A percentile compares a stretch with the other conserved stretches of the same genome.
Conservation (phyloP, 768 basidiomycete genomes). For the Lactifluus echinatus region DNA sequence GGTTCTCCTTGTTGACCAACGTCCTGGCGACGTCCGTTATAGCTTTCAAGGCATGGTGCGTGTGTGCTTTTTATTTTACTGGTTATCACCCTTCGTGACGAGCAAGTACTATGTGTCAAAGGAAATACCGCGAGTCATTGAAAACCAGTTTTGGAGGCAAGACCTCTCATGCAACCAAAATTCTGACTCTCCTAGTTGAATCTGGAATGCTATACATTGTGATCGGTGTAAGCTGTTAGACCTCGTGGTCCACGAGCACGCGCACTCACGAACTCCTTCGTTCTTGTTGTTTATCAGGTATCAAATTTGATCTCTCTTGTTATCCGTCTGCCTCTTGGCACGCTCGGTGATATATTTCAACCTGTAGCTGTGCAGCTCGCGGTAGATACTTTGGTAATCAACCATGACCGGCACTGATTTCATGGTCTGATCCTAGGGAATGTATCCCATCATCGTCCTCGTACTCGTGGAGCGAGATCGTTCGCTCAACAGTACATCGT, state of each 20-base stretch:
- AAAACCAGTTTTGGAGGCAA: neutral
- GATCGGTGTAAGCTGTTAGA: neutral
- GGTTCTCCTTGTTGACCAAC: constrained; percentile 1
- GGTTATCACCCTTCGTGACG: neutral
- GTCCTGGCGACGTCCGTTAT: constrained; percentile 1
- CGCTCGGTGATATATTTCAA: neutral
- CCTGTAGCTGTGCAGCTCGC: constrained; percentile 3
- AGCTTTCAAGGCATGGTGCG: neutral
- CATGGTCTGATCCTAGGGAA: neutral
- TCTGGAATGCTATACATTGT: constrained; percentile 6
- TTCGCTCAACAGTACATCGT: neutral
- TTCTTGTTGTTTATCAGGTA: neutral
- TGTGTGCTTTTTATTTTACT: neutral
- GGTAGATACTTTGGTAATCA: neutral
- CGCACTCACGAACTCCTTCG: neutral
- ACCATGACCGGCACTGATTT: neutral
- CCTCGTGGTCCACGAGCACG: neutral
- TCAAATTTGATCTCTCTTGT: neutral
- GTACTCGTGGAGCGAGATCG: neutral
- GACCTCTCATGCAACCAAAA: neutral
- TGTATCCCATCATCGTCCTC: constrained; percentile 6
- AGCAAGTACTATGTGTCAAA: neutral
- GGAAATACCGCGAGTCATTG: neutral
- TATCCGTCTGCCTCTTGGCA: neutral
- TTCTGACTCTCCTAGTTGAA: neutral